Percentiles rank a stretch among this genome's conserved stretches.
phyloP scores from a whole-genome alignment of 768 basidiomycete genomes.

The Paxillus rubicundulus region DNA sequence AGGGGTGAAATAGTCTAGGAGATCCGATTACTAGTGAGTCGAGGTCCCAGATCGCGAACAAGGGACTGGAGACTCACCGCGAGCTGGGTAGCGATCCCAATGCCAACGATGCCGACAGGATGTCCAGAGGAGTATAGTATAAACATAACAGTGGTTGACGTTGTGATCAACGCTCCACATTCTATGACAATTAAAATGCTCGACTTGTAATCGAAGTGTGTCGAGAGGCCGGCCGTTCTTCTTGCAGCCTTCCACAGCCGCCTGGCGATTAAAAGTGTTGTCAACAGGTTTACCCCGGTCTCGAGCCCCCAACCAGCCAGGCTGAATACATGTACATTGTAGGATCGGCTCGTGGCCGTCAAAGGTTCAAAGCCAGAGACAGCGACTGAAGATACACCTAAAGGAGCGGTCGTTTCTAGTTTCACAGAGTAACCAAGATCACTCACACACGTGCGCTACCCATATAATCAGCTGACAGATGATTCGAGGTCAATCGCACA shows the following conservation, averaged over 20 bases:
- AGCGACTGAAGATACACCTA: conserved; percentile 14
- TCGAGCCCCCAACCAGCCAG: conserved; percentile 14
- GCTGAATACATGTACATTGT: background rate
- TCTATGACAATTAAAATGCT: conserved; percentile 17
- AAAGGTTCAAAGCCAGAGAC: conserved; percentile 16
- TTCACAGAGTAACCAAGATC: background rate
- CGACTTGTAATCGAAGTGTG: conserved; percentile 10
- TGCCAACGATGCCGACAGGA: background rate
- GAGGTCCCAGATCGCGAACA: background rate
- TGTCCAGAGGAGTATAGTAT: conserved; percentile 5
- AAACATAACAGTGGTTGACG: conserved; percentile 7
- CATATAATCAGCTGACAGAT: conserved; percentile 14
- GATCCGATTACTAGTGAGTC: background rate
- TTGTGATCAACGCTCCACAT: conserved; percentile 14
- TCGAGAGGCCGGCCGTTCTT: background rate
- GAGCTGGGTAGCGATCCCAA: conserved; percentile 16
- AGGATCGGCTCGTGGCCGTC: background rate
- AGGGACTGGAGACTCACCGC: conserved; percentile 10
- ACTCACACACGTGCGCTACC: conserved; percentile 16
- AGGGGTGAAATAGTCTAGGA: conserved; percentile 18
- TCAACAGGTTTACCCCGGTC: conserved; percentile 11
- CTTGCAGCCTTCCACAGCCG: conserved; percentile 14
- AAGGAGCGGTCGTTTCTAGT: too few species aligned
- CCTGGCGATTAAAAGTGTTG: conserved; percentile 14
- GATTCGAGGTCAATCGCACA: background rate